Evolutionary conservation across 176 grass and related monocot genomes (phyloP).

Genomic region (Puya raimondii): DNA sequence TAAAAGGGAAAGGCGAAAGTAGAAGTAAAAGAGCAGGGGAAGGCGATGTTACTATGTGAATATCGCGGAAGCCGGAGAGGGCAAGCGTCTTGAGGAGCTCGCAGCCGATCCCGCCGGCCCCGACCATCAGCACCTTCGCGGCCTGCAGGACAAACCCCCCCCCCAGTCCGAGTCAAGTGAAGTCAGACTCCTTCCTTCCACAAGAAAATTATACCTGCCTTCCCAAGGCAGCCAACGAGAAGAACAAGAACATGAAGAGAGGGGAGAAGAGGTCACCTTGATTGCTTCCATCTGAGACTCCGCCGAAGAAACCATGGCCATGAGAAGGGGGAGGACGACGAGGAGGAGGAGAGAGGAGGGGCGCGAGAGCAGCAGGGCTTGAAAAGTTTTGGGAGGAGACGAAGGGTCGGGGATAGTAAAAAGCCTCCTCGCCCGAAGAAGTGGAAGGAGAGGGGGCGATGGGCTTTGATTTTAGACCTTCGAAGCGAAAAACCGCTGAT

Average conservation of each 20-base stretch:
- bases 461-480: no score
- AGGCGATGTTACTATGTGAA: slow-evolving; percentile 62
- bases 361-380: not conserved
- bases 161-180: no score
- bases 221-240: not conserved
- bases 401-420: no score
- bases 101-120: slow-evolving; percentile 93
- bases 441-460: no score
- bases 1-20: not conserved
- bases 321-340: not conserved
- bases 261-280: slow-evolving; percentile 9
- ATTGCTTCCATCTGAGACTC: slow-evolving; percentile 17
- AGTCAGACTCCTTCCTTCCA: no score
- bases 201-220: not conserved
- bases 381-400: no score
- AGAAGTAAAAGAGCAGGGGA: not conserved
- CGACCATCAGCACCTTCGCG: slow-evolving; percentile 96
- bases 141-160: slow-evolving; percentile 27
- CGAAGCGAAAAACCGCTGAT: no score
- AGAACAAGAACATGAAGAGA: not conserved
- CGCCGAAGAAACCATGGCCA: slow-evolving; percentile 17
- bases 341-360: not conserved
- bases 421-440: no score
- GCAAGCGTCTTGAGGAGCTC: slow-evolving; percentile 99
- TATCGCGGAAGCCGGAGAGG: slow-evolving; percentile 80